Evolutionary conservation across 2,329 filamentous ascomycete genomes (phyloP).

Genomic region (Alternaria tenuissima): DNA sequence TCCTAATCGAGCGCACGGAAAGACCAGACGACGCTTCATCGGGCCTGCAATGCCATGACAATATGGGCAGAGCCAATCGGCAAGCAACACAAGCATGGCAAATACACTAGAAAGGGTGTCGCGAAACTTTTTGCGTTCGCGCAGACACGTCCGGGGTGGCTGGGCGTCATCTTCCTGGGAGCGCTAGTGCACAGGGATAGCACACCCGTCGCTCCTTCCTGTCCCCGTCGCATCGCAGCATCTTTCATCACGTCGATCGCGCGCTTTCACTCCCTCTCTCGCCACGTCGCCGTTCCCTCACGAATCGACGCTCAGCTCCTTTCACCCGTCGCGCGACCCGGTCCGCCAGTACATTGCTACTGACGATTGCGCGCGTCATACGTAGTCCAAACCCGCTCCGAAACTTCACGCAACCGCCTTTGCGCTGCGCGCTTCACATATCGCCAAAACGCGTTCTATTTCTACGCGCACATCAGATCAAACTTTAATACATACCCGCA

Average conservation of each 20-base stretch:
- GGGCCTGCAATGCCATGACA: slow-evolving; percentile 16
- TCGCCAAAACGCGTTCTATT: slow-evolving; percentile 22
- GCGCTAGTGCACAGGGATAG: slow-evolving; percentile 28
- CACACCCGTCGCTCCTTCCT: slow-evolving; percentile 18
- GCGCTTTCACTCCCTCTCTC: slow-evolving; percentile 11
- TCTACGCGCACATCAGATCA: slow-evolving; percentile 13
- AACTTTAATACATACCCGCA: background rate
- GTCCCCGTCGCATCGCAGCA: slow-evolving; percentile 19
- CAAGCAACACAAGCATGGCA: slow-evolving; percentile 3
- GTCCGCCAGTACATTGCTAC: slow-evolving; percentile 17
- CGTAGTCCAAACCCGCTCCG: slow-evolving; percentile 18
- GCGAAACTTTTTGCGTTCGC: slow-evolving; percentile 15
- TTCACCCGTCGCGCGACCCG: slow-evolving; percentile 13
- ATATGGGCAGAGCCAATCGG: slow-evolving; percentile 22
- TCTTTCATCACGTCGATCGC: slow-evolving; percentile 29
- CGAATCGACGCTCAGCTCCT: slow-evolving; percentile 16
- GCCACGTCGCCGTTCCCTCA: slow-evolving; percentile 13
- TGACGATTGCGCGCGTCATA: slow-evolving; percentile 26
- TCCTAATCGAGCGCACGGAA: slow-evolving; percentile 7
- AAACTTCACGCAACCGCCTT: slow-evolving; percentile 21
- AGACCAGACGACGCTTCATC: slow-evolving; percentile 13
- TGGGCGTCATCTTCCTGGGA: slow-evolving; percentile 11
- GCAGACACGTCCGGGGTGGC: slow-evolving; percentile 19
- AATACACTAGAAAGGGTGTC: slow-evolving; percentile 7
- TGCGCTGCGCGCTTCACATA: slow-evolving; percentile 40